Base-by-base conservation (phyloP, 331 rosid genomes). In the Arachis monticola region DNA sequence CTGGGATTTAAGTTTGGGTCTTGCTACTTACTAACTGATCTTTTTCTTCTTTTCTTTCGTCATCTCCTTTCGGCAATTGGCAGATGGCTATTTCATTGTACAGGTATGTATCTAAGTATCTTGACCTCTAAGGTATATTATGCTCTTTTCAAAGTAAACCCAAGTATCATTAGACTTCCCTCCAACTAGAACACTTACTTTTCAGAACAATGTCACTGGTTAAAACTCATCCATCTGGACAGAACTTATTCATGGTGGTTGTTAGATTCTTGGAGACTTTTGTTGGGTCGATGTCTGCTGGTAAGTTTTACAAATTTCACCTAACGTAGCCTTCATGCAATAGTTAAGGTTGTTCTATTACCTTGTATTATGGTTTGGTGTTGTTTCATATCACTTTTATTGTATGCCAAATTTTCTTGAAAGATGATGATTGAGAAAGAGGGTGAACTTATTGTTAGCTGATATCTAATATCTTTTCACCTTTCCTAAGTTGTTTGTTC, bases 21-120 rank as follows among this genome's bases (percentile, higher is more conserved):
- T 38, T 77, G 52, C 68, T 22, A 44, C 53, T 63, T 32, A 47
- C 59, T 78, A 53, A 75, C 8, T 47, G 40, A 3, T 35, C 4
- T 35, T 2, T 2, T 35, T 35, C 40, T 35, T 35, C 40, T 35
- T 35, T 35, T 35, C 40, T 3, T 35, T 35, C 40, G 22, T 46
- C 57, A 64, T 7, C 46, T 9, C 55, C 67, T 2, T 44, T 77
- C 14, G 32, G 79, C 12, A 65, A 65, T 64, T 35, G 61, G 76
- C 69, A 91, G 97, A 91, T 91, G 88, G 97, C 97, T 64, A 91
- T 91, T 83, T 91, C 97, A 70, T 83, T 91, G 84, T 91, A 91
- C 87, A 91, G 96, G 97, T 89, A 85, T 35, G 40, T 35, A 35
- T 35, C 40, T 35, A 2, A 5, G 4, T 1, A 2, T 31, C 73